Base-by-base conservation (phyloP, 139 green algal genomes). In the Diplosphaera chodatii region DNA sequence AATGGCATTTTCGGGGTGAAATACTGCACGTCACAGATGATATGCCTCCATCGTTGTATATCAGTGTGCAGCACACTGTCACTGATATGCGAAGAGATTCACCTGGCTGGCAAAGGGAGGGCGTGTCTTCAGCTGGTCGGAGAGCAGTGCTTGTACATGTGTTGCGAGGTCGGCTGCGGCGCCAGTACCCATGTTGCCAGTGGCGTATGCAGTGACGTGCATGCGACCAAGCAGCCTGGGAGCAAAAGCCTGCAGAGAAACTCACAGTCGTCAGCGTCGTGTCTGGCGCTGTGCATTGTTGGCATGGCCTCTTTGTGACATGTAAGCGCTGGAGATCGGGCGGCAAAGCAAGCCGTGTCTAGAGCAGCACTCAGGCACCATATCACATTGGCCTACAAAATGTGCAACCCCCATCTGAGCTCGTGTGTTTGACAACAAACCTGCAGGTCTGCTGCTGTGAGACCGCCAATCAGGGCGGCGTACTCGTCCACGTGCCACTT, bases 401-500 rank as follows among this genome's bases (percentile, higher is more conserved):
- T 10, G 37, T 20, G 10, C 37, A 48, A n/a, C n/a, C n/a, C n/a
- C n/a, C n/a, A n/a, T n/a, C n/a, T n/a, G n/a, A n/a, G n/a, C n/a
- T n/a, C n/a, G 37, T 48, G 37, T 48, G 10, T 15, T 22, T 16
- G 69, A 2, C 63, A 70, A 0, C 29, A 55, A n/a, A 74, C 75
- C 67, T 78, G 22, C 23, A 93, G 76, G 16, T 78, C 48, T 16
- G 76, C 66, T 0, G 76, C 27, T 8, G 69, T 81, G 29, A 93
- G 22, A 25, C 40, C 55, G 0, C 56, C 48, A 34, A 93, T 71
- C 23, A 90, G 74, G 4, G 70, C 66, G 30, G 84, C 37, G 81
- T 97, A 97, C 73, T 91, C 77, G 1, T 88, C 66, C 15, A 94
- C 68, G 33, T 87, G 86, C 90, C 89, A 96, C 56, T 79, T 69